These are phyloP conservation scores for Panaeolus cyanescens DNA, from an alignment of 768 basidiomycete genomes.

Conservation along the genomic window DNA sequence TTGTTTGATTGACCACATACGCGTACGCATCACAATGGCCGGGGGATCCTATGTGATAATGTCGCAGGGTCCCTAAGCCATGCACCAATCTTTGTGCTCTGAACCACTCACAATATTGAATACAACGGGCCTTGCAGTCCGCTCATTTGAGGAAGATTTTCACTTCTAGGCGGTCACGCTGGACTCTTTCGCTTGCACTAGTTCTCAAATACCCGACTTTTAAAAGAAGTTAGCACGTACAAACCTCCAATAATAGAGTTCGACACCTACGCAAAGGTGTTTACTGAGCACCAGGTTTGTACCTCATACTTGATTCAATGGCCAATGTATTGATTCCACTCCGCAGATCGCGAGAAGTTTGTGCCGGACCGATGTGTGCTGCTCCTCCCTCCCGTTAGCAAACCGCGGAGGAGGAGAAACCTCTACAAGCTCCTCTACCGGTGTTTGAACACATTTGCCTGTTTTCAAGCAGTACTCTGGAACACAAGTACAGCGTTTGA, in stretches of 20 bases:
- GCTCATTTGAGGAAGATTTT: neutral
- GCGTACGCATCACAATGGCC: no score
- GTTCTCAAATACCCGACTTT: neutral
- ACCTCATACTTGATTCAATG: neutral
- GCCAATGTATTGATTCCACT: neutral
- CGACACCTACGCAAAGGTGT: neutral
- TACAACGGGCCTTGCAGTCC: neutral
- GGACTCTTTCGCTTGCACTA: neutral
- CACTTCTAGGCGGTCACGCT: neutral
- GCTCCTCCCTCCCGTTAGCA: neutral
- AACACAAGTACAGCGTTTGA: neutral
- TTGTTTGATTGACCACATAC: no score
- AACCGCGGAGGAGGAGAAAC: neutral
- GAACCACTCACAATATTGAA: no score
- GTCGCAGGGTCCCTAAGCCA: no score
- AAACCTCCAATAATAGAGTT: neutral
- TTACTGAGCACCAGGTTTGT: neutral
- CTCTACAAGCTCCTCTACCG: neutral
- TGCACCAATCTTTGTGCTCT: no score
- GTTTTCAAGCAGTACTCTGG: neutral
- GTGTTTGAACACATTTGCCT: neutral
- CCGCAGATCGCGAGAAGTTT: neutral
- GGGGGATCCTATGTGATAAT: no score
- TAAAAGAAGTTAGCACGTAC: neutral
- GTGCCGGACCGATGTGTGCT: neutral